Base-by-base conservation (phyloP, 2,329 filamentous ascomycete genomes). In the Cryphonectria naterciae region DNA sequence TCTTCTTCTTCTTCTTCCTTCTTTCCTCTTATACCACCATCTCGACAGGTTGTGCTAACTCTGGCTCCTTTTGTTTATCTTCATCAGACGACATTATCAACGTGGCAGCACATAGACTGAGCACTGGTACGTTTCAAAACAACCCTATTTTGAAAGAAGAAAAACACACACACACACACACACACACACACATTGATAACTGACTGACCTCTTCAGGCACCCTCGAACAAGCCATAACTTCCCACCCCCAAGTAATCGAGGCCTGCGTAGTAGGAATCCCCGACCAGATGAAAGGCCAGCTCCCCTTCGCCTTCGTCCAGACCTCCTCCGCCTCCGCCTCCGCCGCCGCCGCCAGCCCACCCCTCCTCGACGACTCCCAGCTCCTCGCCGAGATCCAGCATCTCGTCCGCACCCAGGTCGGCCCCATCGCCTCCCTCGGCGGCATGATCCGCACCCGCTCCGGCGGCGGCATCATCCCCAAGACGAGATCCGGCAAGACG, bases 401-500 rank as follows among this genome's bases (percentile, higher is more conserved):
- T 41, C 85, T 91, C 4, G 91, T 98, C 3, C 90, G 94, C 37
- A 85, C 86, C 46, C 93, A 97, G 77, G 96, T 98, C 68, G 95
- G 95, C 8, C 89, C 93, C 32, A 97, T 98, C 74, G 95, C 95
- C 1, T 89, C 89, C 1, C 85, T 98, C 0, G 94, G 94, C 11
- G 95, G 95, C 2, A 92, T 97, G 77, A 92, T 97, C 67, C 92
- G 94, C 74, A 72, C 68, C 22, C 49, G 22, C 2, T 52, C 71
- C 8, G 93, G 93, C 54, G 90, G 89, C 74, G 91, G 91, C 22
- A 95, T 97, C 86, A 97, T 98, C 67, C 95, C 95, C 7, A 95
- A 95, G 84, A 98, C 95, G 22, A 83, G 95, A 39, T 94, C 91
- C n/a, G 95, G 95, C 39, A 98, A 98, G 86, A 97, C 94, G 5